Percentiles rank a stretch among this genome's conserved stretches.
Conservation (phyloP, 2,329 filamentous ascomycete genomes). For the Phyllosticta citribraziliensis region DNA sequence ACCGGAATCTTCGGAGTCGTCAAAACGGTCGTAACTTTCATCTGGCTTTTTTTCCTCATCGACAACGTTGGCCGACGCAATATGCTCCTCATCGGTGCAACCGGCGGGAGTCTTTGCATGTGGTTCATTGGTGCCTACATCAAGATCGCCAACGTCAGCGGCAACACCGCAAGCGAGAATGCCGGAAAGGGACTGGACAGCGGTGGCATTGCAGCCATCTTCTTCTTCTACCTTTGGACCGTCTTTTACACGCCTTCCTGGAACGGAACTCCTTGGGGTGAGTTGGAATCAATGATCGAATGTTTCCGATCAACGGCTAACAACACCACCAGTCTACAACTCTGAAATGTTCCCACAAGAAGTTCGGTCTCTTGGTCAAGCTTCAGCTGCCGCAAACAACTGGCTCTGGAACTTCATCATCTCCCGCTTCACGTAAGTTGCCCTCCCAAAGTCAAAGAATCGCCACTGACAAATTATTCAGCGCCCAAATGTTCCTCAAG, state of each 20-base stretch:
- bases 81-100: constrained; percentile 55
- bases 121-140: constrained; percentile 56
- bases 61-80: constrained; percentile 54
- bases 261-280: constrained; percentile 8
- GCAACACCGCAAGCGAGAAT: constrained; percentile 28
- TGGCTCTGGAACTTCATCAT: constrained; percentile 67
- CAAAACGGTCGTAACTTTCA: constrained; percentile 57
- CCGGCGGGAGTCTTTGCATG: constrained; percentile 54
- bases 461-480: constrained; percentile 16
- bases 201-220: constrained; percentile 51
- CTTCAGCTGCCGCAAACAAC: constrained; percentile 60
- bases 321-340: background rate
- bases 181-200: constrained; percentile 26
- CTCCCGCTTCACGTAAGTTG: constrained; percentile 47
- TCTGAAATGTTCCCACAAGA: constrained; percentile 64
- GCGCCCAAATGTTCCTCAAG: constrained; percentile 45
- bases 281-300: constrained; percentile 33
- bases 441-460: background rate
- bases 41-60: constrained; percentile 62
- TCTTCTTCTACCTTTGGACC: constrained; percentile 69
- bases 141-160: constrained; percentile 29
- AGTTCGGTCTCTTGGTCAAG: constrained; percentile 59
- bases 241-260: constrained; percentile 55
- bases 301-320: constrained; percentile 16
- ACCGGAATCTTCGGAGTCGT: constrained; percentile 71